These are phyloP conservation scores for Talaromyces borbonicus DNA, from an alignment of 495 filamentous ascomycete genomes.

Conservation along the genomic window DNA sequence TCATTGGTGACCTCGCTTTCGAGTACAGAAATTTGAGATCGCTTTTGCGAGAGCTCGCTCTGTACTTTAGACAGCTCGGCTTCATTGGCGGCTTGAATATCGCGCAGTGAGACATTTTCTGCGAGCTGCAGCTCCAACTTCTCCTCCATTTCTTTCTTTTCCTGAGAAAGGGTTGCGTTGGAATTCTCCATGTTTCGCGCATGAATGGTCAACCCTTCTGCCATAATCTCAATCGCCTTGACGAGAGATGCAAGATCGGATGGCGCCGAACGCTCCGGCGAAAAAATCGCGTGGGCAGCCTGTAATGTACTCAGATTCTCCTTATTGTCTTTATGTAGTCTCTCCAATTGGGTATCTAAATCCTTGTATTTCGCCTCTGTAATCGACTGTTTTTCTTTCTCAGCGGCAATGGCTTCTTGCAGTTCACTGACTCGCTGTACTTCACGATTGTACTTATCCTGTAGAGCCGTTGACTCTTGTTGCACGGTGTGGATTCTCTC, in stretches of 20 bases:
- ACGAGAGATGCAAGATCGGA: conserved; percentile 48
- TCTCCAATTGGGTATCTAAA: conserved; percentile 34
- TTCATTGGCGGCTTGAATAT: conserved; percentile 35
- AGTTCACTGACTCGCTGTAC: conserved; percentile 43
- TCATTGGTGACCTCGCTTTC: conserved; percentile 57
- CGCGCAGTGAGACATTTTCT: conserved; percentile 30
- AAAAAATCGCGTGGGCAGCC: conserved; percentile 52
- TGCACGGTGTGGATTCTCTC: conserved; percentile 48
- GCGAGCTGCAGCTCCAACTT: conserved; percentile 32
- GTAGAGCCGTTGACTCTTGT: conserved; percentile 44
- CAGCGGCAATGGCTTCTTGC: conserved; percentile 41
- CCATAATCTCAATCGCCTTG: conserved; percentile 52
- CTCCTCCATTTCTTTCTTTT: conserved; percentile 41
- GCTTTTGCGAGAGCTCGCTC: conserved; percentile 42
- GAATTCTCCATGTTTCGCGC: conserved; percentile 31
- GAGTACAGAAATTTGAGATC: conserved; percentile 46
- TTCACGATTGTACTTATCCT: conserved; percentile 45
- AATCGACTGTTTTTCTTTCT: conserved; percentile 39
- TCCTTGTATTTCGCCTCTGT: conserved; percentile 38
- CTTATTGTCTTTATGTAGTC: conserved; percentile 39
- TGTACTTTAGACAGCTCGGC: conserved; percentile 26
- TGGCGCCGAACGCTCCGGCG: conserved; percentile 44
- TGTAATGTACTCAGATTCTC: conserved; percentile 47
- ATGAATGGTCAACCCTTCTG: conserved; percentile 44
- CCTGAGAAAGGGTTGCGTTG: conserved; percentile 24